Base-by-base conservation (phyloP, 179 eudicot genomes). In the Patellifolia procumbens region DNA sequence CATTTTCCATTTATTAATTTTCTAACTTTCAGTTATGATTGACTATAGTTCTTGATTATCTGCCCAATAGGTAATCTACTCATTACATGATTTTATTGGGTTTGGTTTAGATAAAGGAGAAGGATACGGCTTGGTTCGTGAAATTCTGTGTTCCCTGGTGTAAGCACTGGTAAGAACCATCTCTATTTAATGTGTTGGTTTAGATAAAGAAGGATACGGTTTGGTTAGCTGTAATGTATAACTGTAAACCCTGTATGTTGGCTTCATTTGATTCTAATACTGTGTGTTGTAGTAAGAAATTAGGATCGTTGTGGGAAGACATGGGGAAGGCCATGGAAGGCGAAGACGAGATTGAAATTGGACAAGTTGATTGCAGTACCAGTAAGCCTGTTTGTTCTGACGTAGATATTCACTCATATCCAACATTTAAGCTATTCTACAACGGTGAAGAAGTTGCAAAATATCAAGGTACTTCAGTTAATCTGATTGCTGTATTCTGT, bases 91-190 rank as follows among this genome's bases (percentile, higher is more conserved):
- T 20, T n/a, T 67, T 22, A 31, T 17, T 37, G 66, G 51, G 68
- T 79, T 65, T 70, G 5, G 20, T 76, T 29, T 81, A 94, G 98
- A 89, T 94, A 83, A 91, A 91, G 82, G 98, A 94, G 94, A 94
- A 94, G 74, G 96, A 92, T 73, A 94, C 97, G 13, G 94, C 94
- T 32, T 94, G 98, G 98, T 92, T 92, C 75, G 92, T 94, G 70
- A 79, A 79, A 77, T 94, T 94, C 77, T 89, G 96, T 82, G 98
- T 92, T 73, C 96, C 98, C 35, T 94, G 98, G 98, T 94, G 98
- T 81, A 94, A 94, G 87, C 97, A 94, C 81, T 94, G 98, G 98
- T 94, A 89, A 78, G 79, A 53, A 17, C 51, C 34, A 76, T 74
- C 43, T 48, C 51, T 58, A 2, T 26, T 77, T 42, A 19, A 52